Conservation (phyloP, 106 monocot genomes). For the Apostasia ramifera region DNA sequence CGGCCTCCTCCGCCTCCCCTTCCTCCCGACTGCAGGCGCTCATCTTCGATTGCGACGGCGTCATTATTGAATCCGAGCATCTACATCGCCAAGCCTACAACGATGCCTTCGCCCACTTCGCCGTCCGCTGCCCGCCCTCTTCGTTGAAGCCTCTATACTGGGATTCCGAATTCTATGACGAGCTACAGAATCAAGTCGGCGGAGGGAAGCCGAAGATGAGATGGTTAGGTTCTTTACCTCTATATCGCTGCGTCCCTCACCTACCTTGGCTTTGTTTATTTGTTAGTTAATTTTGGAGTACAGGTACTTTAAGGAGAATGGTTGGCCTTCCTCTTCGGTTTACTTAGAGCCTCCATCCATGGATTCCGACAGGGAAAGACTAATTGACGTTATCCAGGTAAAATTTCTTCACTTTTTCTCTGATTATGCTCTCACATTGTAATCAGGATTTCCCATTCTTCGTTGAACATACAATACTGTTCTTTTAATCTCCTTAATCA, state of each 20-base stretch:
- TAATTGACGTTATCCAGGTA: slow-evolving; percentile 79
- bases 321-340: slow-evolving; percentile 84
- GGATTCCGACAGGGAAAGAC: slow-evolving; percentile 47
- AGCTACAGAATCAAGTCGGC: slow-evolving; percentile 86
- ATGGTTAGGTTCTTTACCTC: slow-evolving; percentile 35
- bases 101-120: slow-evolving; percentile 85
- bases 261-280: not conserved
- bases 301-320: slow-evolving; percentile 92
- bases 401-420: not conserved
- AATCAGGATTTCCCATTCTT: too few species aligned
- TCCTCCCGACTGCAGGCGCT: slow-evolving; percentile 57
- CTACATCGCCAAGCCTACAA: slow-evolving; percentile 98
- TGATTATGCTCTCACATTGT: too few species aligned
- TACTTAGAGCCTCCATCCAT: slow-evolving; percentile 39
- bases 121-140: slow-evolving; percentile 61
- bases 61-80: slow-evolving; percentile 97
- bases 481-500: too few species aligned
- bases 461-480: too few species aligned
- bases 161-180: slow-evolving; percentile 81
- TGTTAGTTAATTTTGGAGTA: not conserved
- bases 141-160: slow-evolving; percentile 38
- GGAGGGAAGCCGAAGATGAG: slow-evolving; percentile 99
- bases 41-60: slow-evolving; percentile 98
- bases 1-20: slow-evolving; percentile 9
- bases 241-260: not conserved